Percentiles rank a stretch among this genome's conserved stretches.
Evolutionary conservation across 176 grass and related monocot species (phyloP).

Genomic region (Raddia guianensis): DNA sequence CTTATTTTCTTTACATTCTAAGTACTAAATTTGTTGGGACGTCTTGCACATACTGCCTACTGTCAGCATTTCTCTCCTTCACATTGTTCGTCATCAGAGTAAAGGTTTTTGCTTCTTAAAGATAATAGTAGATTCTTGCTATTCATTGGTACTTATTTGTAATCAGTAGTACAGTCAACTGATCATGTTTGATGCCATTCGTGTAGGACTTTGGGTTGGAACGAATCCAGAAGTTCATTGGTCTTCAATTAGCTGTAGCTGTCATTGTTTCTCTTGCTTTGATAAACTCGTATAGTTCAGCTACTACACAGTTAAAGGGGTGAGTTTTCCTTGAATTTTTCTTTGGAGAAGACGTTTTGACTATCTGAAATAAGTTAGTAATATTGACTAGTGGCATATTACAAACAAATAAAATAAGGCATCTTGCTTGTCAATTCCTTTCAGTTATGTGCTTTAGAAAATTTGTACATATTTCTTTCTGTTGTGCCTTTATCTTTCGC

Average conservation of each 20-base stretch:
- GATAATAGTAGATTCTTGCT: neutral
- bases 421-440: neutral
- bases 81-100: conserved; percentile 74
- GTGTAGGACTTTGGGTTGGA: conserved; percentile 73
- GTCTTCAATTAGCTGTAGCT: conserved; percentile 76
- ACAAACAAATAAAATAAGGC: neutral
- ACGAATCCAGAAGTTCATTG: conserved; percentile 66
- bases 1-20: conserved; percentile 90
- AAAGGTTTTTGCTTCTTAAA: conserved; percentile 57
- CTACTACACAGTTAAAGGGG: conserved; percentile 56
- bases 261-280: conserved; percentile 67
- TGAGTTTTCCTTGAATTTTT: conserved; percentile 44
- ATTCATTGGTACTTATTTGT: neutral
- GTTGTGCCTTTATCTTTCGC: neutral
- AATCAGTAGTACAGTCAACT: conserved; percentile 12
- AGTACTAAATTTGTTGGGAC: conserved; percentile 82
- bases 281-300: conserved; percentile 71
- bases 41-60: conserved; percentile 76
- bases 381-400: neutral
- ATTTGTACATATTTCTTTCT: neutral
- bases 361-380: neutral
- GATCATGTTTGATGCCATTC: conserved; percentile 13
- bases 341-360: neutral
- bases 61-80: conserved; percentile 86
- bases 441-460: neutral